A percentile compares a stretch with the other conserved stretches of the same genome.
These are phyloP conservation scores for Flueggea neowawraea DNA, from an alignment of 441 rosid species.

Conservation along the genomic window DNA sequence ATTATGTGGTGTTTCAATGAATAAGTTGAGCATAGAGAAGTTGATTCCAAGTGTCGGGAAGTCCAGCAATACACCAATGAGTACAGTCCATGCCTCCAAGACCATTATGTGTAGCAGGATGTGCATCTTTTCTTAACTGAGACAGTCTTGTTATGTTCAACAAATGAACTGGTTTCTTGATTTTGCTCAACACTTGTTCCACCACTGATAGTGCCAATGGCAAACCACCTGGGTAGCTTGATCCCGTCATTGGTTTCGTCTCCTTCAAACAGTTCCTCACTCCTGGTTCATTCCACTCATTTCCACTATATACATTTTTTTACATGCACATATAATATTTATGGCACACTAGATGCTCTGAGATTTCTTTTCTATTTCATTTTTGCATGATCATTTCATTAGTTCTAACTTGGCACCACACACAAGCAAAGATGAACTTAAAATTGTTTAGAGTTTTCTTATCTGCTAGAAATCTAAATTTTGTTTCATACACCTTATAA, in stretches of 20 bases:
- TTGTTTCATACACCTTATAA: too few relatives aligned
- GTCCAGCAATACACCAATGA: slow-evolving; percentile 92
- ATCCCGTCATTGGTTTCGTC: slow-evolving; percentile 51
- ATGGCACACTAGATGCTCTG: too few relatives aligned
- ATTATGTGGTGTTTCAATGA: too few relatives aligned
- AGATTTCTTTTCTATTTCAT: too few relatives aligned
- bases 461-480: too few relatives aligned
- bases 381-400: too few relatives aligned
- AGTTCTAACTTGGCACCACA: too few relatives aligned
- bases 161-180: slow-evolving; percentile 58
- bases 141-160: slow-evolving; percentile 74
- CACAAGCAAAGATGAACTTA: too few relatives aligned
- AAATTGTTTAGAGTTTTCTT: too few relatives aligned
- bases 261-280: slow-evolving; percentile 64
- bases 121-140: slow-evolving; percentile 82
- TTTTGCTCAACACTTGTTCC: slow-evolving; percentile 45
- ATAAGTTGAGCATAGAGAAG: slow-evolving; percentile 54
- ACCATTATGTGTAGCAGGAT: slow-evolving; percentile 59
- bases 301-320: slow-evolving; percentile 39
- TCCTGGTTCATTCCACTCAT: slow-evolving; percentile 57
- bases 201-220: slow-evolving; percentile 57
- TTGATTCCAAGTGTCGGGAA: slow-evolving; percentile 92
- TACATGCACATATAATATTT: too few relatives aligned
- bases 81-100: slow-evolving; percentile 69
- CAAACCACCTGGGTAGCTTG: slow-evolving; percentile 57